phyloP scores from a whole-genome alignment of 495 filamentous ascomycete species.

The Oidiodendron maius region DNA sequence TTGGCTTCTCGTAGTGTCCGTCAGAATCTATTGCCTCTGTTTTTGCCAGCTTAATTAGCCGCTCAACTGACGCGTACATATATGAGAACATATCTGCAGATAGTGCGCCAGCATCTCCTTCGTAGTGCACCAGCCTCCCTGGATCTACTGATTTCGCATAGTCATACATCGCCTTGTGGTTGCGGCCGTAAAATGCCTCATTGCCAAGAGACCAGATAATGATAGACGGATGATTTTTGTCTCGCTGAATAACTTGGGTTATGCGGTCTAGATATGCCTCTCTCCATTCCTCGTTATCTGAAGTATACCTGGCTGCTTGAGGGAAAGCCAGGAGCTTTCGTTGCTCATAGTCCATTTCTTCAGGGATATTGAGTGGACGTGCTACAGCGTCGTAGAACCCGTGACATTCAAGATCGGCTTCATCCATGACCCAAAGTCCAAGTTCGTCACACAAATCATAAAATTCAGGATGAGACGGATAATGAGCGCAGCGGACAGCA shows the following conservation, averaged over 20 bases:
- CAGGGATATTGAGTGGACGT: constrained; percentile 35
- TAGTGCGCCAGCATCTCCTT: constrained; percentile 51
- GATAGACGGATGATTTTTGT: constrained; percentile 60
- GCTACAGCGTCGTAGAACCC: constrained; percentile 52
- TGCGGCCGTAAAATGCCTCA: too few relatives aligned
- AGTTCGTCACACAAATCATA: constrained; percentile 62
- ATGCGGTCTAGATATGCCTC: constrained; percentile 61
- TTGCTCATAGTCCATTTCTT: constrained; percentile 42
- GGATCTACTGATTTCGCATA: constrained; percentile 51
- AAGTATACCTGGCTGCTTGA: constrained; percentile 48
- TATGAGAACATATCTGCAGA: constrained; percentile 59
- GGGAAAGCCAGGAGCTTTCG: constrained; percentile 47
- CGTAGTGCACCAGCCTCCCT: constrained; percentile 59
- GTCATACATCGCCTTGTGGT: constrained; percentile 55
- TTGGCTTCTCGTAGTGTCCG: constrained; percentile 43
- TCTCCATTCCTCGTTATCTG: constrained; percentile 59
- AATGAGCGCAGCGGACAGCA: constrained; percentile 55
- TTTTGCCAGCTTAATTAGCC: constrained; percentile 12
- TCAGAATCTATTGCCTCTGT: constrained; percentile 25
- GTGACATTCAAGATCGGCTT: constrained; percentile 67
- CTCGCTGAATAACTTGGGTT: constrained; percentile 54
- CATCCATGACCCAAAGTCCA: constrained; percentile 65
- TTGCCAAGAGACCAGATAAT: too few relatives aligned
- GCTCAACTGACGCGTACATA: constrained; percentile 56
- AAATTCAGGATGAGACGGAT: constrained; percentile 51